Evolutionary conservation across 148 eudicot genomes (phyloP), one percentile per base, ranked within the genome.

Genomic region (Rhododendron griersonianum): DNA sequence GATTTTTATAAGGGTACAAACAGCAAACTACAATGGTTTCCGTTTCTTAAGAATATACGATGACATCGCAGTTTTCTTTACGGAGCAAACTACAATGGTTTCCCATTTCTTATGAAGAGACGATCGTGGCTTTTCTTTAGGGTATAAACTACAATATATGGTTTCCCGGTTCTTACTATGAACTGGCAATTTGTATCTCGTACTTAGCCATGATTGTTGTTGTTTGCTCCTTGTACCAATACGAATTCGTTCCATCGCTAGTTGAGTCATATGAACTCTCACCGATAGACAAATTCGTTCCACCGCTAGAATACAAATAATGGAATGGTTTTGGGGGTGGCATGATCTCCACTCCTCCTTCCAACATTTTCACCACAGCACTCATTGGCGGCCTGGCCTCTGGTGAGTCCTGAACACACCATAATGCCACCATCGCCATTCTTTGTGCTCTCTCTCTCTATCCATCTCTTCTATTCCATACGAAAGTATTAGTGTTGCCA

Each of bases 181-280:
- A n/a, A n/a, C n/a, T n/a, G n/a, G n/a, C n/a, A n/a, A n/a, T n/a
- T n/a, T n/a, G n/a, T n/a, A 79, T 80, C 82, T 80, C 82, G 37
- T 80, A 80, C 37, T 80, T 80, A 7, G 82, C 57, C 82, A 80
- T 80, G 61, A 48, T 80, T 1, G 59, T 30, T 13, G 82, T 80
- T 2, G 59, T n/a, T 1, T 8, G 8, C 71, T 80, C 82, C 82
- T 80, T 80, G 82, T 80, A 80, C 82, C 82, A 80, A 80, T 25
- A 48, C 13, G 39, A 65, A 65, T n/a, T 65, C 1, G 30, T 2
- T n/a, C 65, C 65, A 7, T 59, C 23, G 65, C n/a, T 59, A 16
- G 23, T 59, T 48, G 61, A n/a, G 9, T 48, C 14, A 11, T 28
- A 2, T 48, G 61, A 80, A 28, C 21, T 28, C 3, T 48, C 15